Evolutionary conservation across 208 protist genomes (phyloP).

Genomic region (Leptomonas pyrrhocoris): DNA sequence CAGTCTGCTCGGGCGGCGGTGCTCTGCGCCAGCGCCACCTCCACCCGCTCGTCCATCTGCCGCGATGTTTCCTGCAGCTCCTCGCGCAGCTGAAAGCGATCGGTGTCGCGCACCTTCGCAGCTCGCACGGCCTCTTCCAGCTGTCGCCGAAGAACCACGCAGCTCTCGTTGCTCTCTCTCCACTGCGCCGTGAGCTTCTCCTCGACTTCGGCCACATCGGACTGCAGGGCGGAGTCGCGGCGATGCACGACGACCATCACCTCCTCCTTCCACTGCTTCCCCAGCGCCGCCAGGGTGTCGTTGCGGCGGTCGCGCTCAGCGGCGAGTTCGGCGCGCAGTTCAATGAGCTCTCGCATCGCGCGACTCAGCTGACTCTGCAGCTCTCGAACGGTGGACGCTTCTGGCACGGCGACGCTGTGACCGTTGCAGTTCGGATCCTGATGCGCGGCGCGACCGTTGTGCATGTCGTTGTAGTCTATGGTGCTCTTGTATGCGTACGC

Average conservation of each 20-base stretch:
- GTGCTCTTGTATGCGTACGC: not conserved
- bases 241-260: constrained; percentile 69
- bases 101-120: constrained; percentile 47
- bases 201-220: constrained; percentile 57
- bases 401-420: not conserved
- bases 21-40: constrained; percentile 49
- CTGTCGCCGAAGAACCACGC: constrained; percentile 50
- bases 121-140: constrained; percentile 55
- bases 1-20: constrained; percentile 57
- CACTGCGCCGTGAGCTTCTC: constrained; percentile 36
- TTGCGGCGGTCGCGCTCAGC: constrained; percentile 71
- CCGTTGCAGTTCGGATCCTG: not conserved
- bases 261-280: constrained; percentile 77
- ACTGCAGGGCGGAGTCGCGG: constrained; percentile 49
- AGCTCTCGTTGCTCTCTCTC: constrained; percentile 37
- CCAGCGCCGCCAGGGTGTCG: constrained; percentile 54
- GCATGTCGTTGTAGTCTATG: not conserved
- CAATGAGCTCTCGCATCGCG: constrained; percentile 59
- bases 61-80: constrained; percentile 52
- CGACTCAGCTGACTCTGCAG: constrained; percentile 66
- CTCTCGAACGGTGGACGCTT: constrained; percentile 26
- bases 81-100: constrained; percentile 65
- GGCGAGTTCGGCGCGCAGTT: constrained; percentile 59
- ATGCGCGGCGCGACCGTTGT: not conserved
- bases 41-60: constrained; percentile 53